These are phyloP conservation scores for Theileria luwenshuni DNA, from an alignment of 169 alveolate genomes.

Conservation along the genomic window DNA sequence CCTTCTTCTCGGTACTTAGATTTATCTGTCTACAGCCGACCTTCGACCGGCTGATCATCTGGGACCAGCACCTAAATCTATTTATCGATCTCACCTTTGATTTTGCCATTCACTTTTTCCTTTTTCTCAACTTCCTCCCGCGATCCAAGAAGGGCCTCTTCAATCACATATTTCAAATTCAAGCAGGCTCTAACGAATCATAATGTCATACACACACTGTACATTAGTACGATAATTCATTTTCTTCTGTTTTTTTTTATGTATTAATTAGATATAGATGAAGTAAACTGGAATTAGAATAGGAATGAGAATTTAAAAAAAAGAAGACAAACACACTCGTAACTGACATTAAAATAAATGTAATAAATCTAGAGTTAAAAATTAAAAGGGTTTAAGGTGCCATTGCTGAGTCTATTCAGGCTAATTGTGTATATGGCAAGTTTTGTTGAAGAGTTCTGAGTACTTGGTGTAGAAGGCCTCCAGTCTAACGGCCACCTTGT, in stretches of 20 bases:
- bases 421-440: conserved; percentile 19
- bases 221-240: too few relatives aligned
- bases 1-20: conserved; percentile 40
- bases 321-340: too few relatives aligned
- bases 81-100: conserved; percentile 55
- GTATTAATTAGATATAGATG: too few relatives aligned
- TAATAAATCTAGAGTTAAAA: too few relatives aligned
- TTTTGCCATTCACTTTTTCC: conserved; percentile 19
- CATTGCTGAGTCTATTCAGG: not conserved
- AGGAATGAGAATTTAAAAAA: too few relatives aligned
- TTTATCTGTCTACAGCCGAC: conserved; percentile 45
- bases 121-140: conserved; percentile 45
- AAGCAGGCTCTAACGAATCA: not conserved
- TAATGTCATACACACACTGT: not conserved
- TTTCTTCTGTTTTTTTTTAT: too few relatives aligned
- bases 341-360: too few relatives aligned
- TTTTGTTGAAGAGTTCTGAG: conserved; percentile 16
- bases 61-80: conserved; percentile 69
- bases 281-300: too few relatives aligned
- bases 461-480: conserved; percentile 13
- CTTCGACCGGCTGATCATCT: conserved; percentile 44
- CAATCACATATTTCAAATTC: conserved; percentile 43
- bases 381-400: too few relatives aligned
- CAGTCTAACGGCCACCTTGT: conserved; percentile 15
- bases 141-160: conserved; percentile 40